These are phyloP conservation scores for Penicillium silybi DNA, from an alignment of 495 filamentous ascomycete genomes.

Conservation along the genomic window DNA sequence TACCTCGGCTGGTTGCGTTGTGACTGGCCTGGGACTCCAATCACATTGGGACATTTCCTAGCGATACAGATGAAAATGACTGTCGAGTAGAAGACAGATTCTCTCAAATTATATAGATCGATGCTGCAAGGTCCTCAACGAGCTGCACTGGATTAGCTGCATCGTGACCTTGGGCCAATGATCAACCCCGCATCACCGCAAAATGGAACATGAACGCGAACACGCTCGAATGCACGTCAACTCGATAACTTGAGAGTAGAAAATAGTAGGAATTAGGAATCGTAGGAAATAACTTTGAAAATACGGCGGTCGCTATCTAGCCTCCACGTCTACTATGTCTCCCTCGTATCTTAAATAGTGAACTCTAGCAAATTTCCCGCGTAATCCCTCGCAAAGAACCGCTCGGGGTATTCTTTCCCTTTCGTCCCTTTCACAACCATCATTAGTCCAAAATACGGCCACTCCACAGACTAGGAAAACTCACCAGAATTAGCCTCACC, in stretches of 20 bases:
- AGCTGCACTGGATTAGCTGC: background rate
- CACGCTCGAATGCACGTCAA: background rate
- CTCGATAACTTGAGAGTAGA: background rate
- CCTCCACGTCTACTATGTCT: background rate
- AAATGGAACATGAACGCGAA: background rate
- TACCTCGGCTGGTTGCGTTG: slow-evolving; percentile 6
- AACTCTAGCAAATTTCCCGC: slow-evolving; percentile 62
- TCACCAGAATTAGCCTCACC: slow-evolving; percentile 49
- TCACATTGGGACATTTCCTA: background rate
- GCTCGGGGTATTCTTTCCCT: slow-evolving; percentile 54
- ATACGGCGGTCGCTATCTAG: background rate
- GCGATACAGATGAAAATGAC: background rate
- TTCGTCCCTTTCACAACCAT: slow-evolving; percentile 35
- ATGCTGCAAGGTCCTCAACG: slow-evolving; percentile 11
- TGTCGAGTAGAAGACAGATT: background rate
- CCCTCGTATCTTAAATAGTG: slow-evolving; percentile 36
- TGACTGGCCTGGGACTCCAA: background rate
- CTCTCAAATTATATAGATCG: background rate
- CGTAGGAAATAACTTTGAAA: background rate
- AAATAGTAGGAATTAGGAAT: background rate
- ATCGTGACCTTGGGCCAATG: background rate
- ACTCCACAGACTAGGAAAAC: background rate
- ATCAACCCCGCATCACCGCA: slow-evolving; percentile 9
- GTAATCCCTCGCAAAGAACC: slow-evolving; percentile 63
- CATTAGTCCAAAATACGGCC: background rate